Evolutionary conservation across 106 monocot genomes (phyloP), one percentile per base, ranked within the genome.

Genomic region (Iris macrosiphon): DNA sequence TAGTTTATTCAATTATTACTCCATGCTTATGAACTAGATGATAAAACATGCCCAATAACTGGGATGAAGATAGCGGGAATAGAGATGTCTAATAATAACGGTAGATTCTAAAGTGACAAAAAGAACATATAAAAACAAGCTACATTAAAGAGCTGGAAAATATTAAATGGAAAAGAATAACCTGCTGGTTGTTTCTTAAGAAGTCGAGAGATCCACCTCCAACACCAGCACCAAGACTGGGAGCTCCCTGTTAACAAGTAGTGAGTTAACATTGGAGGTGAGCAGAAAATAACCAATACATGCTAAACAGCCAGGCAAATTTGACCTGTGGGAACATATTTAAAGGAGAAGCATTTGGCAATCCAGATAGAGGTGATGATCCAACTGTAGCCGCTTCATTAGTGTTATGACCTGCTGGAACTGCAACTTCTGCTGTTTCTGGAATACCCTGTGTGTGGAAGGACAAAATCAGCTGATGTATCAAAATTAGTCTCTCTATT

Each of bases 361-460:
- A 57, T 46, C 81, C 79, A 52, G 78, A 71, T 12, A 70, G 74
- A 40, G 73, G 41, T 13, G 43, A 19, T 29, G 40, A 59, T 17
- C 52, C 70, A 7, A 35, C 19, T 39, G 44, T 17, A 67, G 57
- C 25, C 35, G 74, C 24, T 25, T 70, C 66, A 48, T 44, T 51
- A n/a, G 74, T 43, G 19, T 28, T 23, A 43, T 30, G 52, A 44
- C 22, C 69, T 33, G 63, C 57, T 45, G 94, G 81, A 45, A 84
- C 63, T 31, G 84, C 51, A 61, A 81, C 64, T 34, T 94, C 94
- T 27, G 81, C 76, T 49, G 84, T 43, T 59, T 57, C 70, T 54
- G 95, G 95, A 62, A 95, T 89, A 30, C 85, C 95, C 95, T 95
- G 59, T 20, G n/a, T n/a, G n/a, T n/a, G n/a, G n/a, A n/a, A n/a